Evolutionary conservation across 257 asterid genomes (phyloP), one percentile per base, ranked within the genome.

Genomic region (Linderniella brevidens): DNA sequence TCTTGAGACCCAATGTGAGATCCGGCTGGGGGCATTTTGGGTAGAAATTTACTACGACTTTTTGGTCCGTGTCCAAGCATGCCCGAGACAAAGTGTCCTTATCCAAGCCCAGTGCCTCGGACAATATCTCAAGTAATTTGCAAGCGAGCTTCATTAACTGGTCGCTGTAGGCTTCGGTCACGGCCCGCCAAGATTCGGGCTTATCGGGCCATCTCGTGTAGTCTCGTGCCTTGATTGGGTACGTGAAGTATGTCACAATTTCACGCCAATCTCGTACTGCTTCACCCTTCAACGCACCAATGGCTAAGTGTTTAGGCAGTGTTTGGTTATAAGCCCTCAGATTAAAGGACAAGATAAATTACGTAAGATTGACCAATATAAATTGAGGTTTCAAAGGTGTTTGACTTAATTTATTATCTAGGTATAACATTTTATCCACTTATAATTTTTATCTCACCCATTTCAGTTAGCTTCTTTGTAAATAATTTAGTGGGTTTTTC

Each of bases 1-100:
- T 59, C 64, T 80, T 78, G 1, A 80, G 68, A 1, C 97, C 97
- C 37, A 87, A 62, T 0, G 95, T 69, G 17, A 83, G 84, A 29
- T 78, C 68, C 3, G 97, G 95, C 11, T 75, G 75, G 1, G 97
- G 97, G 62, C 97, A 87, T 52, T 78, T 77, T 0, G 93, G 97
- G 69, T 80, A 87, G 71, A 63, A 87, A 56, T 83, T 87, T 0
- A 87, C 79, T 13, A 87, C 93, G 5, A 87, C 71, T 58, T 87
- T 87, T 17, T 87, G 95, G 49, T 87, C 92, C 95, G 79, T 77
- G 0, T 80, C 92, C 19, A 80, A 58, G 49, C 97, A 79, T 0
- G 95, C 92, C 20, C 79, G 58, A 3, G 82, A 58, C 35, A 84
- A 52, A 0, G 86, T 88, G 38, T 83, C 86, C 39, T 69, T 77